Evolutionary conservation across 108 stramenopile species (phyloP), one percentile per base, ranked within the genome.

Genomic region (Fistulifera solaris): DNA sequence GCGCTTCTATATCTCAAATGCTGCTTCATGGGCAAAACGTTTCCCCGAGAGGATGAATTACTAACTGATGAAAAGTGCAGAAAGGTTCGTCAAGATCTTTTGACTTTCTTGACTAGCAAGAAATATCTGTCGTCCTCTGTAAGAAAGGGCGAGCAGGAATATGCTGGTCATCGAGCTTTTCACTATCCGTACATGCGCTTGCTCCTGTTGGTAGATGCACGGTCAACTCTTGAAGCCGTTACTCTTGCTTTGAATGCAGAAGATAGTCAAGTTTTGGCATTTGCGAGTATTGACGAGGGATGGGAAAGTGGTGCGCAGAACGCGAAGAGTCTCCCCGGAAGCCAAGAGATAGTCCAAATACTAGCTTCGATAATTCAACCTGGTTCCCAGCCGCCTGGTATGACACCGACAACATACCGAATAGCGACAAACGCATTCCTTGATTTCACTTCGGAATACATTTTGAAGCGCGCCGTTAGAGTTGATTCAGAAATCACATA

Each of bases 371-470:
- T 87, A n/a, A 70, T 84, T 40, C 63, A 81, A 58, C 65, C 77
- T 8, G n/a, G n/a, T 16, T 16, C n/a, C 10, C 51, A 55, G 35
- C 61, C 76, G 4, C 49, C 27, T 26, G 49, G 40, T 8, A 76
- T 71, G 17, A n/a, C n/a, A n/a, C n/a, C n/a, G n/a, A n/a, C n/a
- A n/a, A n/a, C n/a, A n/a, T n/a, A n/a, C n/a, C n/a, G n/a, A n/a
- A 63, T 75, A n/a, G 52, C 72, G 55, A n/a, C n/a, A n/a, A n/a
- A n/a, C n/a, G 67, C 65, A 0, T 81, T 85, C 55, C 55, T 89
- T n/a, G 89, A 87, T 53, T 91, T 91, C 45, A 50, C 89, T 52
- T 83, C 87, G 6, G 81, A 78, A 48, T 91, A 91, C 42, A 56
- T 94, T 2, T 59, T 77, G 67, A 63, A 65, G 40, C 75, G 83